Base-by-base conservation (phyloP, 2,329 filamentous ascomycete genomes). In the Cadophora sp. region DNA sequence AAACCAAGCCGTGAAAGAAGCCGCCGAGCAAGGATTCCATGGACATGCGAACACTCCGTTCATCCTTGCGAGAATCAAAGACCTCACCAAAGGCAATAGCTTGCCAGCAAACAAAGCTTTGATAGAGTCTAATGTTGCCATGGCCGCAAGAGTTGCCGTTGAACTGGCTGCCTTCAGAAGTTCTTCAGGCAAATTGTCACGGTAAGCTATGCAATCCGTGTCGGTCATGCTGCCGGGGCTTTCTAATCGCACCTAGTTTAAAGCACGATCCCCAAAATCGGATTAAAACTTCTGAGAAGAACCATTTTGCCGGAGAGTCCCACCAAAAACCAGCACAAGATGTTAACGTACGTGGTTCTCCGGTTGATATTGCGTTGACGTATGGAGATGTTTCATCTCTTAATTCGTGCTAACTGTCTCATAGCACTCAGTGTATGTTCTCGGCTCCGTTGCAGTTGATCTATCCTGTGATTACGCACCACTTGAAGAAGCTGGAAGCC, bases 391-490 rank as follows among this genome's bases (percentile, higher is more conserved):
- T 3, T 12, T 24, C 29, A 43, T 3, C 14, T 8, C 12, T 1
- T 5, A 55, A 16, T 27, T 4, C 14, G 24, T 19, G 22, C 34
- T 56, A 46, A 64, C 40, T 48, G 1, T n/a, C 3, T n/a, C 7
- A n/a, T 24, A 63, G 61, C 46, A 63, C 24, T 37, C 31, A 72
- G 85, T 97, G n/a, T 81, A 97, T 31, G 93, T 97, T 53, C 92
- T 94, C 62, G 95, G 94, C n/a, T 93, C 93, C 14, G 87, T 98
- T 34, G 95, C 95, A 19, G 85, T 97, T 70, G 95, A 98, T 79
- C 83, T 96, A 43, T 91, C 90, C 72, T 97, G 95, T 82, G 92
- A 97, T 78, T 96, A 91, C 72, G 40, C 69, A n/a, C 73, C 67
- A 70, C 77, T 51, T 85, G 89, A 6, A 81, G 85, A 62, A 82